These are phyloP conservation scores for Pouteria glomerata DNA, from an alignment of 148 eudicot species.

Conservation along the genomic window DNA sequence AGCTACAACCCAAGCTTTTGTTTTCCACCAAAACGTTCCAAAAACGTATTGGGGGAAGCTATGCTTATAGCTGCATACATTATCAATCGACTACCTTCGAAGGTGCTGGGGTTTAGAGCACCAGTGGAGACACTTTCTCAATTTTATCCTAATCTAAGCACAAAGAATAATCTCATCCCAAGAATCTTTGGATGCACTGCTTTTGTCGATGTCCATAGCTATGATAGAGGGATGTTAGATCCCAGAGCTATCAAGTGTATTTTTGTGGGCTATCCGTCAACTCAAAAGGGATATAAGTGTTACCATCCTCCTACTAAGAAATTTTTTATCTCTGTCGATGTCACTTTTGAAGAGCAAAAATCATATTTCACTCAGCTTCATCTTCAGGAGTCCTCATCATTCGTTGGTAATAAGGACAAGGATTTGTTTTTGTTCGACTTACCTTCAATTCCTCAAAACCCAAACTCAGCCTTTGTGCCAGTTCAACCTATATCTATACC, in stretches of 20 bases:
- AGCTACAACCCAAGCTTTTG: background rate
- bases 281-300: background rate
- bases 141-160: background rate
- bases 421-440: background rate
- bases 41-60: background rate
- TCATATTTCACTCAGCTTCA: background rate
- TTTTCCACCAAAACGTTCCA: background rate
- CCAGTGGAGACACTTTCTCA: background rate
- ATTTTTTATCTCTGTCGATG: background rate
- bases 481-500: background rate
- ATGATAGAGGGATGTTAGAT: background rate
- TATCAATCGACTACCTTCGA: background rate
- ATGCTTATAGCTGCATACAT: background rate
- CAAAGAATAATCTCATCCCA: background rate
- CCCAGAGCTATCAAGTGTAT: slow-evolving; percentile 3
- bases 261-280: background rate
- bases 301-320: background rate
- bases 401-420: background rate
- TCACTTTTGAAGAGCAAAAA: background rate
- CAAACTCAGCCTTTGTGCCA: background rate
- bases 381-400: background rate
- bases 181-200: background rate
- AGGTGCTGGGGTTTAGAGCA: background rate
- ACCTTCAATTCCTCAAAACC: background rate
- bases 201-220: background rate